Evolutionary conservation across 345 rosid species (phyloP).

Genomic region (Acer campestre): DNA sequence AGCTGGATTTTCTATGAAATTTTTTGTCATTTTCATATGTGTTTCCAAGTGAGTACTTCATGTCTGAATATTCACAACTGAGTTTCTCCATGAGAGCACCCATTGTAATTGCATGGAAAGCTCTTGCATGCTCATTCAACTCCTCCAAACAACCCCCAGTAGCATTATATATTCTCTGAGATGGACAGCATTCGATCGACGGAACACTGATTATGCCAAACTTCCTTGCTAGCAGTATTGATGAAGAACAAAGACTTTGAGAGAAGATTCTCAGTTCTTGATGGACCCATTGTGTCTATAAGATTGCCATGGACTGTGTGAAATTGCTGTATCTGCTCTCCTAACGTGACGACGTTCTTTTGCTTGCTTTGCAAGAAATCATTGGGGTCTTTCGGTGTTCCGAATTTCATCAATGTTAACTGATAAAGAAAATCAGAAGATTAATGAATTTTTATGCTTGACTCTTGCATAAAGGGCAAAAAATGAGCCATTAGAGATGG

Average conservation of each 20-base stretch:
- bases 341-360: constrained; percentile 35
- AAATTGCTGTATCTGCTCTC: constrained; percentile 46
- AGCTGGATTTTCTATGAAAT: constrained; percentile 36
- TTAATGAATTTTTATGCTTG: neutral
- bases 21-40: constrained; percentile 43
- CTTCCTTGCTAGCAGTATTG: constrained; percentile 57
- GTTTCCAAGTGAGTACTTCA: constrained; percentile 54
- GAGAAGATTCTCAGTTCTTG: constrained; percentile 27
- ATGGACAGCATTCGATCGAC: constrained; percentile 62
- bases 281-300: constrained; percentile 23
- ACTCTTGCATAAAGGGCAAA: neutral
- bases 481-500: neutral
- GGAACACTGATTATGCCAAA: constrained; percentile 51
- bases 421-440: neutral
- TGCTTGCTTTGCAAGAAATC: neutral
- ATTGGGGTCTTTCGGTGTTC: neutral
- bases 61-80: constrained; percentile 35
- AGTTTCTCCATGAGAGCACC: constrained; percentile 36
- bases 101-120: constrained; percentile 33
- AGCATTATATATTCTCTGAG: constrained; percentile 38
- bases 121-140: constrained; percentile 40
- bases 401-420: constrained; percentile 8
- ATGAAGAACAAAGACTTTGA: constrained; percentile 49
- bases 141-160: constrained; percentile 47
- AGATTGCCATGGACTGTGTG: constrained; percentile 22